Evolutionary conservation across 495 filamentous ascomycete genomes (phyloP).

Genomic region (Xylona heveae): DNA sequence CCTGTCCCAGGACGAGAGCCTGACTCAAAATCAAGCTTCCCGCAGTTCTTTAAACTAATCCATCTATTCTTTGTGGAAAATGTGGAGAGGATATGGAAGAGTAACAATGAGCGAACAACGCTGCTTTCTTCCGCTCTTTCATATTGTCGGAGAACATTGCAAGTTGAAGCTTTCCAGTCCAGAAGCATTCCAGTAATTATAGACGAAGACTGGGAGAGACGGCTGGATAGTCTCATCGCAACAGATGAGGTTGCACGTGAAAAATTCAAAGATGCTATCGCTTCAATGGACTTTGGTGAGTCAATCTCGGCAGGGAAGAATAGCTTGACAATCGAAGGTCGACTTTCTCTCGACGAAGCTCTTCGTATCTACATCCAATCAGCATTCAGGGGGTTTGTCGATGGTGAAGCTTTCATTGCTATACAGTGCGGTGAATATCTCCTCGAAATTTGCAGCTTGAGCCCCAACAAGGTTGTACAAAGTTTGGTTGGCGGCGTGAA

Average conservation of each 20-base stretch:
- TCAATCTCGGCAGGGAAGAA: no score
- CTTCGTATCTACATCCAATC: no score
- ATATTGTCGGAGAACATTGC: constrained; percentile 52
- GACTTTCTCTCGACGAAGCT: no score
- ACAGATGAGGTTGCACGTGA: constrained; percentile 38
- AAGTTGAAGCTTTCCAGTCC: constrained; percentile 43
- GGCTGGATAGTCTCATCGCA: constrained; percentile 45
- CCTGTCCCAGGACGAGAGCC: background rate
- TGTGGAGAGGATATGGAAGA: constrained; percentile 17
- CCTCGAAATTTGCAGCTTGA: constrained; percentile 43
- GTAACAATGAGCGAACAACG: constrained; percentile 16
- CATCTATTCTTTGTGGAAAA: constrained; percentile 16
- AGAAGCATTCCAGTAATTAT: constrained; percentile 28
- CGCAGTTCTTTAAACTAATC: constrained; percentile 13
- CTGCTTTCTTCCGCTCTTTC: constrained; percentile 41
- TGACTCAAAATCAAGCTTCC: constrained; percentile 13
- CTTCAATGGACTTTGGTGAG: no score
- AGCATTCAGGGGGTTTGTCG: no score
- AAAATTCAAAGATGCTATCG: constrained; percentile 30
- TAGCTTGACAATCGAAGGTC: no score
- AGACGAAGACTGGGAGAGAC: constrained; percentile 70
- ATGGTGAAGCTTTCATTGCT: no score
- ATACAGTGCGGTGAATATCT: constrained; percentile 38
- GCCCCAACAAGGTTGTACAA: constrained; percentile 28
- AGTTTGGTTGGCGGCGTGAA: constrained; percentile 23